phyloP scores from a whole-genome alignment of 2,329 filamentous ascomycete genomes.

The Stagonosporopsis chrysanthemi region DNA sequence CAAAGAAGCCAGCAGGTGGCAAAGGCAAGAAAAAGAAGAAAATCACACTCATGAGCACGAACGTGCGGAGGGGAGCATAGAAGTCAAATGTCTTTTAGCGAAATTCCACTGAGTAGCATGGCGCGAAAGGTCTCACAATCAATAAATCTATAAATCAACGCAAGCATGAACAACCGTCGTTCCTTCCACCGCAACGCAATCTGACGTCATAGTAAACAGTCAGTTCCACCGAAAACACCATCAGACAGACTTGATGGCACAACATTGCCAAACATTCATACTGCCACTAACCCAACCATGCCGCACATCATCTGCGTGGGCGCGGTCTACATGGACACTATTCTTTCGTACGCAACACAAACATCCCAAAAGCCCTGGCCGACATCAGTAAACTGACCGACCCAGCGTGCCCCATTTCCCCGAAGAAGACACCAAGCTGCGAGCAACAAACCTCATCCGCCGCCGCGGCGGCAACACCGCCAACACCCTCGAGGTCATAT shows the following conservation, averaged over 20 bases:
- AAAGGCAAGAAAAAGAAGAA: slow-evolving; percentile 73
- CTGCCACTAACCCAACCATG: neutral
- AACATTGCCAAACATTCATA: neutral
- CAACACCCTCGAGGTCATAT: slow-evolving; percentile 74
- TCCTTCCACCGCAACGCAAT: slow-evolving; percentile 7
- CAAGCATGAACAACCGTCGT: slow-evolving; percentile 11
- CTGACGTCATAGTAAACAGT: slow-evolving; percentile 19
- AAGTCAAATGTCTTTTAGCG: slow-evolving; percentile 12
- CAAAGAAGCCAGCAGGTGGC: slow-evolving; percentile 50
- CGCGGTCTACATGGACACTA: slow-evolving; percentile 75
- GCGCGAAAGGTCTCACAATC: slow-evolving; percentile 35
- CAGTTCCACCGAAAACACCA: slow-evolving; percentile 12
- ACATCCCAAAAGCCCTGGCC: neutral
- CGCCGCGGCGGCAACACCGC: slow-evolving; percentile 77
- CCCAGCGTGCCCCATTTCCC: slow-evolving; percentile 71
- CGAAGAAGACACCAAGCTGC: slow-evolving; percentile 74
- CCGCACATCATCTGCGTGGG: slow-evolving; percentile 68
- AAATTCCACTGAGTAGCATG: slow-evolving; percentile 35
- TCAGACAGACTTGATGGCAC: neutral
- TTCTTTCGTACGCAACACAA: slow-evolving; percentile 63
- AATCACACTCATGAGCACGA: slow-evolving; percentile 73
- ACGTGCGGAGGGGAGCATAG: slow-evolving; percentile 63
- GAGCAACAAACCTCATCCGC: slow-evolving; percentile 65
- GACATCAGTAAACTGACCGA: neutral
- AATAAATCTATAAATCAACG: slow-evolving; percentile 16